Conservation (phyloP, 441 rosid genomes). For the Arabidopsis lyrata region DNA sequence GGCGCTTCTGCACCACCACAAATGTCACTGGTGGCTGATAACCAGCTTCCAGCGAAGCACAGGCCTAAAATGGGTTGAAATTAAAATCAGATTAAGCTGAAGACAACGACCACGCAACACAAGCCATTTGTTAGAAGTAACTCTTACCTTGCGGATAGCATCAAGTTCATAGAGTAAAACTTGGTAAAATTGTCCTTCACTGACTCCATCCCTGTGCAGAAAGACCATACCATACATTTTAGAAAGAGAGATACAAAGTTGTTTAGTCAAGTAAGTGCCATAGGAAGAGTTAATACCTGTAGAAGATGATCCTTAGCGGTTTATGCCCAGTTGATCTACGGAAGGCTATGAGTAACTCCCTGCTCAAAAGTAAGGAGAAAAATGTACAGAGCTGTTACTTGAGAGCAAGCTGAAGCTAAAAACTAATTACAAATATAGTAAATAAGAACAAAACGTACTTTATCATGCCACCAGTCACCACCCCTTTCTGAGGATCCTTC, state of each 20-base stretch:
- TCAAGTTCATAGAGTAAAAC: slow-evolving; percentile 88
- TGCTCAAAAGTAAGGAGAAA: slow-evolving; percentile 38
- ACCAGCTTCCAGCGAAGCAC: slow-evolving; percentile 84
- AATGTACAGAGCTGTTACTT: neutral
- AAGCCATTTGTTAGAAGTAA: neutral
- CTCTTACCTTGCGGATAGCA: slow-evolving; percentile 86
- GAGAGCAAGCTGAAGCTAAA: slow-evolving; percentile 4
- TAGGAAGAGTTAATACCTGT: slow-evolving; percentile 54
- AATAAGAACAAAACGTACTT: slow-evolving; percentile 55
- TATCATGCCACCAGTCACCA: slow-evolving; percentile 94
- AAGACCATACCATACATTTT: slow-evolving; percentile 9
- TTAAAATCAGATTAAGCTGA: neutral
- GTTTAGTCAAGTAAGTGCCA: neutral
- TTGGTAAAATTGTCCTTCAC: slow-evolving; percentile 95
- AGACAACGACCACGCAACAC: neutral
- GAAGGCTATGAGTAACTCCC: slow-evolving; percentile 91
- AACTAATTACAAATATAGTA: neutral
- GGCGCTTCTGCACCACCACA: slow-evolving; percentile 99
- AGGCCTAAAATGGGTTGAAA: slow-evolving; percentile 58
- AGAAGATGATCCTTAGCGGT: slow-evolving; percentile 89
- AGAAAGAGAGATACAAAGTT: neutral
- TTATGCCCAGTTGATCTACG: slow-evolving; percentile 91
- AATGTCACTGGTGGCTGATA: slow-evolving; percentile 99
- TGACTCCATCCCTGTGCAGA: slow-evolving; percentile 82
- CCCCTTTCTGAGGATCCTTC: slow-evolving; percentile 89